Percentiles rank a stretch among this genome's conserved stretches.
These are phyloP conservation scores for Trichoderma koningii DNA, from an alignment of 2,329 filamentous ascomycete genomes.

Conservation along the genomic window DNA sequence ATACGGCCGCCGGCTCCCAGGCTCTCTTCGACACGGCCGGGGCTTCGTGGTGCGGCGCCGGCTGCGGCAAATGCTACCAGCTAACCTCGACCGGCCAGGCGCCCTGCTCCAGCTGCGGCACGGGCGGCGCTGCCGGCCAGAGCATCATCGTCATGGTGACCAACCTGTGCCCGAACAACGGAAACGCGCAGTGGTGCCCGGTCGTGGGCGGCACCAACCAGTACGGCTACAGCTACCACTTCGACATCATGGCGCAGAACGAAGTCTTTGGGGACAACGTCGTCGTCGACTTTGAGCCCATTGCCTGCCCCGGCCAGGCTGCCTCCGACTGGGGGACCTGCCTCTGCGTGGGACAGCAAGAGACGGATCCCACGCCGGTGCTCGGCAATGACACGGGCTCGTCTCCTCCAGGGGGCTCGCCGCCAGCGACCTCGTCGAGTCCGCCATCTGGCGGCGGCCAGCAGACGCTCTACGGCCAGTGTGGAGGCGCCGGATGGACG, in stretches of 20 bases:
- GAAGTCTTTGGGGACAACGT: constrained; percentile 17
- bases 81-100: constrained; percentile 17
- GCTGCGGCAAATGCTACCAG: constrained; percentile 20
- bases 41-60: constrained; percentile 17
- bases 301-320: constrained; percentile 13
- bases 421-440: not conserved
- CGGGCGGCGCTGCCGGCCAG: constrained; percentile 16
- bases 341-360: constrained; percentile 5
- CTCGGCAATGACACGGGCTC: not conserved
- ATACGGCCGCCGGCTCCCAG: constrained; percentile 19
- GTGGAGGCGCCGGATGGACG: constrained; percentile 42
- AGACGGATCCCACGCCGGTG: constrained; percentile 9
- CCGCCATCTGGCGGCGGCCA: constrained; percentile 4
- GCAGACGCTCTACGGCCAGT: constrained; percentile 39
- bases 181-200: constrained; percentile 17
- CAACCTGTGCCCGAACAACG: constrained; percentile 20
- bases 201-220: constrained; percentile 14
- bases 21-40: constrained; percentile 19
- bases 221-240: constrained; percentile 21
- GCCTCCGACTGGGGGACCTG: constrained; percentile 11
- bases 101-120: constrained; percentile 13
- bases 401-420: not conserved
- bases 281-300: constrained; percentile 20
- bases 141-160: constrained; percentile 22
- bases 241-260: constrained; percentile 18